These are phyloP conservation scores for Syzygium oleosum DNA, from an alignment of 345 rosid species.

Conservation along the genomic window DNA sequence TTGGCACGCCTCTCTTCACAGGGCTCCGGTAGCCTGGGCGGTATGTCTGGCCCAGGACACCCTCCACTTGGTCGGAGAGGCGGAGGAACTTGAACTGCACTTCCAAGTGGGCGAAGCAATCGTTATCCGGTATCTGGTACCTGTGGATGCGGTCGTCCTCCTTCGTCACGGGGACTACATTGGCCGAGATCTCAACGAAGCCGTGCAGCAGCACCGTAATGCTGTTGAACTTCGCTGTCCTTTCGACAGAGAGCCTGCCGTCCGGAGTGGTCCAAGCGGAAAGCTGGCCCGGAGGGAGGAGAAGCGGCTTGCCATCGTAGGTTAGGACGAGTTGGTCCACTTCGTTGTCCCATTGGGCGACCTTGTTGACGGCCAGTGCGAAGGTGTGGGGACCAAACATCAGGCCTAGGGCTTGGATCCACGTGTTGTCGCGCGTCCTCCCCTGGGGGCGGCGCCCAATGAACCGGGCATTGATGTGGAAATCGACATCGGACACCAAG, in stretches of 20 bases:
- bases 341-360: background rate
- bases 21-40: conserved; percentile 1
- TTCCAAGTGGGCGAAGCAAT: conserved; percentile 11
- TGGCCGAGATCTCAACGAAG: conserved; percentile 1
- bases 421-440: conserved; percentile 7
- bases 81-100: conserved; percentile 6
- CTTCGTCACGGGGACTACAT: conserved; percentile 1
- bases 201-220: background rate
- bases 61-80: conserved; percentile 3
- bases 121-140: background rate
- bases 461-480: conserved; percentile 14
- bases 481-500: conserved; percentile 5
- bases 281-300: background rate
- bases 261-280: background rate
- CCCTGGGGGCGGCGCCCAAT: conserved; percentile 6
- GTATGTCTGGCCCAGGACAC: conserved; percentile 10
- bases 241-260: background rate
- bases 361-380: conserved; percentile 5
- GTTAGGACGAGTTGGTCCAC: conserved; percentile 4
- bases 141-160: conserved; percentile 8
- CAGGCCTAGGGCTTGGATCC: conserved; percentile 14
- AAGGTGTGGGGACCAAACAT: conserved; percentile 1
- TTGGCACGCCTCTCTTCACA: conserved; percentile 7
- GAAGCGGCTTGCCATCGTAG: background rate
- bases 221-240: conserved; percentile 1